Evolutionary conservation across 2,329 filamentous ascomycete species (phyloP).

Genomic region (Ceratocystis ficicola): DNA sequence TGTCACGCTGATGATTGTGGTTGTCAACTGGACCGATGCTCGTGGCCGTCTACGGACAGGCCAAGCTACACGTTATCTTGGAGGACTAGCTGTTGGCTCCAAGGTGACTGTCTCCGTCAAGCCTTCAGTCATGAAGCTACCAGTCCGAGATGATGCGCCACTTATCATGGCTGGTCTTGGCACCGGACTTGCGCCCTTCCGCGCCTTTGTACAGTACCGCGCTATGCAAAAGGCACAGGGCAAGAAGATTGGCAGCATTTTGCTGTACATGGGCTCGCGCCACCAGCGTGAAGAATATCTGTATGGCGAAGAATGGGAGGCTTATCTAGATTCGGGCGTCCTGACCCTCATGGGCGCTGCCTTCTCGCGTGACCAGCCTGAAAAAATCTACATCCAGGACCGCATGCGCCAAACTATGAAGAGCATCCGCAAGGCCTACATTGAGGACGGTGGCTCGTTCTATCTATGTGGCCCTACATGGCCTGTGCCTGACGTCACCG

Average conservation of each 20-base stretch:
- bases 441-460: conserved; percentile 79
- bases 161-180: conserved; percentile 99
- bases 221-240: conserved; percentile 97
- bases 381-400: conserved; percentile 99
- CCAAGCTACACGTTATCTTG: conserved; percentile 85
- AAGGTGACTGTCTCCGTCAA: conserved; percentile 88
- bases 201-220: conserved; percentile 94
- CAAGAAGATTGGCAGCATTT: conserved; percentile 82
- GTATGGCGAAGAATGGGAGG: conserved; percentile 98
- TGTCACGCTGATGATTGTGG: conserved; percentile 94
- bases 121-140: conserved; percentile 98
- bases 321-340: conserved; percentile 87
- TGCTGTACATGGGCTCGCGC: conserved; percentile 92
- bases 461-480: conserved; percentile 97
- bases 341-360: conserved; percentile 87
- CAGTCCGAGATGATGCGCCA: conserved; percentile 70
- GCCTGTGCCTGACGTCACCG: conserved; percentile 94
- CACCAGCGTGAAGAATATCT: conserved; percentile 98
- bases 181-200: conserved; percentile 96
- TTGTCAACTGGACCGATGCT: conserved; percentile 87
- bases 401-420: conserved; percentile 80
- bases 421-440: conserved; percentile 76
- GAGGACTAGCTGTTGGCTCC: conserved; percentile 59
- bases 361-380: conserved; percentile 89
- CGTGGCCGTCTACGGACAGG: conserved; percentile 80